Percentiles rank a stretch among this genome's conserved stretches.
Conservation (phyloP, 257 asterid genomes). For the Jacaranda mimosifolia region DNA sequence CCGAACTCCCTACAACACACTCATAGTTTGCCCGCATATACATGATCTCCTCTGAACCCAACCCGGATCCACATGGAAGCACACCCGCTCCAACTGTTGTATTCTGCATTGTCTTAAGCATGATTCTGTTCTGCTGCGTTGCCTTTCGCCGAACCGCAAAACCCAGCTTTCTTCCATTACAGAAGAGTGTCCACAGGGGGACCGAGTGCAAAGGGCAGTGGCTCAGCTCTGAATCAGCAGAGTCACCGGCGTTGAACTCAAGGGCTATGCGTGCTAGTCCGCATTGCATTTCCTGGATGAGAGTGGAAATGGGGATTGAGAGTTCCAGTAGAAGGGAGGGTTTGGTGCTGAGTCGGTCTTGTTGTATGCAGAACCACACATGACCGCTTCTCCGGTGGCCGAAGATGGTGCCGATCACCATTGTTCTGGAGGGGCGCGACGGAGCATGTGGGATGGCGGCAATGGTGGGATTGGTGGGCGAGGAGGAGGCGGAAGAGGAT, state of each 20-base stretch:
- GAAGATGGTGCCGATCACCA: conserved; percentile 94
- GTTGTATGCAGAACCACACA: conserved; percentile 93
- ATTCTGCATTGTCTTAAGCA: conserved; percentile 85
- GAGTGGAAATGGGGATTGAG: conserved; percentile 78
- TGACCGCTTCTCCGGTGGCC: conserved; percentile 89
- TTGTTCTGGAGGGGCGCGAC: conserved; percentile 80
- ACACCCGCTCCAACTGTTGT: conserved; percentile 93
- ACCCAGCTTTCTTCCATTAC: conserved; percentile 85
- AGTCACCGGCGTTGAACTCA: conserved; percentile 71
- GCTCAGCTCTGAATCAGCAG: conserved; percentile 62
- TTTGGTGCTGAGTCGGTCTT: conserved; percentile 63
- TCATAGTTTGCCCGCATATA: conserved; percentile 97
- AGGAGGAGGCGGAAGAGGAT: conserved; percentile 52
- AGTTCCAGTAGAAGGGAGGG: conserved; percentile 86
- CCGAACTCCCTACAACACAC: conserved; percentile 79
- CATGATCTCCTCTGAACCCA: conserved; percentile 74
- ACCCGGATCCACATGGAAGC: conserved; percentile 69
- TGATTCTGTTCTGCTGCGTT: conserved; percentile 57
- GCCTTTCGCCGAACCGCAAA: conserved; percentile 73
- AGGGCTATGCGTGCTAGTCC: conserved; percentile 85
- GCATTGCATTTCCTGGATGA: conserved; percentile 84
- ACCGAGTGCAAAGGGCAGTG: conserved; percentile 74
- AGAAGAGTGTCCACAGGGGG: conserved; percentile 86
- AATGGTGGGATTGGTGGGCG: conserved; percentile 45
- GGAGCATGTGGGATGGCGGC: conserved; percentile 40